Evolutionary conservation across 2,329 filamentous ascomycete species (phyloP).

Genomic region (Ceratocystis eucalypticola): DNA sequence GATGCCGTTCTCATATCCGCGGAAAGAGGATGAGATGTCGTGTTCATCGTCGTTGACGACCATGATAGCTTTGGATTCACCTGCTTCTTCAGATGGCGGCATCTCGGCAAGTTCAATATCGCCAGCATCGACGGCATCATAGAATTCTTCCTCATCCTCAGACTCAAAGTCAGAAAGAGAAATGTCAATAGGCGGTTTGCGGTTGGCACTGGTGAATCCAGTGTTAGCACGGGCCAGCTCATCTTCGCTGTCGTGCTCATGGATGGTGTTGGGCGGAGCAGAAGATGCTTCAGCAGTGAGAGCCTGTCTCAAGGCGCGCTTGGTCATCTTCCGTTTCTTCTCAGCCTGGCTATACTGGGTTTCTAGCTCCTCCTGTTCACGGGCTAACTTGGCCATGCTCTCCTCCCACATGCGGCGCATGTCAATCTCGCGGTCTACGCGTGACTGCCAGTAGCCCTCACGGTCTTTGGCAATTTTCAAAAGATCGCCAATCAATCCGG

Average conservation of each 20-base stretch:
- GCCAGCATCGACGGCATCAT: slow-evolving; percentile 88
- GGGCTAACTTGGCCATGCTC: slow-evolving; percentile 93
- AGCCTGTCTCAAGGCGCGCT: slow-evolving; percentile 75
- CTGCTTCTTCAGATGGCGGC: slow-evolving; percentile 37
- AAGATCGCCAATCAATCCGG: slow-evolving; percentile 70
- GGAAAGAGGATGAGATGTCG: slow-evolving; percentile 66
- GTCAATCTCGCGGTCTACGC: slow-evolving; percentile 78
- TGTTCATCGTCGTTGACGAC: slow-evolving; percentile 28
- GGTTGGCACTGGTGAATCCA: neutral
- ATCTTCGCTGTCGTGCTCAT: slow-evolving; percentile 26
- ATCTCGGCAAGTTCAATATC: slow-evolving; percentile 69
- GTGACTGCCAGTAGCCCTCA: slow-evolving; percentile 93
- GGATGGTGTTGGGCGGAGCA: slow-evolving; percentile 23
- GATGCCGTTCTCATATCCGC: slow-evolving; percentile 81
- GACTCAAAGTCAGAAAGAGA: slow-evolving; percentile 64
- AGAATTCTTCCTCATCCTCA: slow-evolving; percentile 83
- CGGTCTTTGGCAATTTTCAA: slow-evolving; percentile 86
- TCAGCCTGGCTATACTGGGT: slow-evolving; percentile 79
- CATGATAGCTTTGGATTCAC: slow-evolving; percentile 25
- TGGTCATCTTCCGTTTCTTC: slow-evolving; percentile 76
- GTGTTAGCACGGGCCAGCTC: slow-evolving; percentile 11
- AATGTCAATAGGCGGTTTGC: slow-evolving; percentile 16
- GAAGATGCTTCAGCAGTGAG: slow-evolving; percentile 43
- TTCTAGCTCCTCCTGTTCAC: slow-evolving; percentile 84
- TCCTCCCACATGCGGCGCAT: slow-evolving; percentile 97